A percentile compares a stretch with the other conserved stretches of the same genome.
These are phyloP conservation scores for Russula lepida DNA, from an alignment of 768 basidiomycete genomes.

Conservation along the genomic window DNA sequence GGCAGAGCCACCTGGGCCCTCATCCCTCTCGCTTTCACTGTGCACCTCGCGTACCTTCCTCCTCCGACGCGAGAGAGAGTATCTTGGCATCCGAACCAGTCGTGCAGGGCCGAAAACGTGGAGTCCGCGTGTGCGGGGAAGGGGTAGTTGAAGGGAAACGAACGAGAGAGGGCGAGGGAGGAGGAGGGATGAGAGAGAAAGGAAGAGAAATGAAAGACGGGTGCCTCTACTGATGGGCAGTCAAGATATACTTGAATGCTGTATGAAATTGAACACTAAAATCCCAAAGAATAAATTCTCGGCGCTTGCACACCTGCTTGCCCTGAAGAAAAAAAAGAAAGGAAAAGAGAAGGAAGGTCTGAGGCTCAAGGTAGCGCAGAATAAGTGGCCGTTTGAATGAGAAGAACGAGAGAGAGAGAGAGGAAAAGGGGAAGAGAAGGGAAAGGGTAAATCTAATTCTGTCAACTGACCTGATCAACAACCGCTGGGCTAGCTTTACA, in stretches of 20 bases:
- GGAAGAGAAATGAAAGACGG: not conserved
- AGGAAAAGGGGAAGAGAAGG: not conserved
- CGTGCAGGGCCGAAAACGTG: not conserved
- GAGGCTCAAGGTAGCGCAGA: not conserved
- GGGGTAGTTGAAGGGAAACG: not conserved
- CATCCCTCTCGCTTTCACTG: constrained; percentile 21
- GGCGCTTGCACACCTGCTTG: not conserved
- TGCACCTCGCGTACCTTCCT: constrained; percentile 20
- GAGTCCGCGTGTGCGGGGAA: not conserved
- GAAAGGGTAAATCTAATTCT: not conserved
- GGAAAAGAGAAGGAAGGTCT: not conserved
- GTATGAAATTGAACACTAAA: no score
- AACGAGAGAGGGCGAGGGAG: not conserved
- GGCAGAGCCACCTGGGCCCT: constrained; percentile 39
- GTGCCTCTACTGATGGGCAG: not conserved
- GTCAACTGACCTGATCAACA: not conserved
- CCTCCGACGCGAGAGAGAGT: constrained; percentile 17
- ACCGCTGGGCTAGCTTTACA: not conserved
- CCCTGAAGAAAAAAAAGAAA: not conserved
- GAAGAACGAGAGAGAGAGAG: not conserved
- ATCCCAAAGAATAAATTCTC: not conserved
- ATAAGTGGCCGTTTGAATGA: not conserved
- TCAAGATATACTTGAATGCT: not conserved
- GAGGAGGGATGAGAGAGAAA: not conserved
- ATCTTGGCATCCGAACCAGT: not conserved